Evolutionary conservation across 176 grass and related monocot genomes (phyloP), one percentile per base, ranked within the genome.

Genomic region (Elymus sibiricus): DNA sequence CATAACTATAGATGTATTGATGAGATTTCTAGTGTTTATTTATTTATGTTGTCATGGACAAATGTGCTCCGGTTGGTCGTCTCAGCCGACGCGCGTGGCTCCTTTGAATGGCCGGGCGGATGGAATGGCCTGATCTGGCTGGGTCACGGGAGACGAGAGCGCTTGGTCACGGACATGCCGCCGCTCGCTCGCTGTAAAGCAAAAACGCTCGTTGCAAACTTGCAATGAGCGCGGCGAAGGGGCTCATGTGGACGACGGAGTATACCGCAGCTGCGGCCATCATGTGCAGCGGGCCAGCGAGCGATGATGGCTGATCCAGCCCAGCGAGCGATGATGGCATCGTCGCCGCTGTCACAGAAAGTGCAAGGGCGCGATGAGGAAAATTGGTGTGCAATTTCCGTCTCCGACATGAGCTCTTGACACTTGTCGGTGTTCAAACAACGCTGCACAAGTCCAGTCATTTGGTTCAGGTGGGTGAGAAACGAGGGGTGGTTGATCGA

Each of bases 1-100:
- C 66, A 91, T 64, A 86, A 74, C 16, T 85, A 64, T 64, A 28
- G 21, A 58, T 58, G 55, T 58, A 58, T 56, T 58, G 5, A 75
- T 62, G 72, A 74, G 5, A 34, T 65, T 27, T n/a, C 29, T 19
- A 9, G 68, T 42, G 1, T 71, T 53, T 7, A 53, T 71, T 53
- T 7, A 53, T 2, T 38, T 12, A 3, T 39, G 34, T 70, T 11
- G 39, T 13, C 11, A 14, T n/a, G 35, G 15, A 16, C 27, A 15
- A 31, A 19, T 53, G 2, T 53, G 49, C 16, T 19, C 49, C 16
- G 49, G 49, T 9, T 58, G 21, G 55, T 58, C 55, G 19, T 9
- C 55, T 19, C 55, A 58, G 7, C 55, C 7, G 72, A 75, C 8
- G 6, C 44, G 13, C 21, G 28, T 22, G 40, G 38, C 51, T 15